Evolutionary conservation across 352 stramenopile species (phyloP).

Genomic region (Phytophthora pini): DNA sequence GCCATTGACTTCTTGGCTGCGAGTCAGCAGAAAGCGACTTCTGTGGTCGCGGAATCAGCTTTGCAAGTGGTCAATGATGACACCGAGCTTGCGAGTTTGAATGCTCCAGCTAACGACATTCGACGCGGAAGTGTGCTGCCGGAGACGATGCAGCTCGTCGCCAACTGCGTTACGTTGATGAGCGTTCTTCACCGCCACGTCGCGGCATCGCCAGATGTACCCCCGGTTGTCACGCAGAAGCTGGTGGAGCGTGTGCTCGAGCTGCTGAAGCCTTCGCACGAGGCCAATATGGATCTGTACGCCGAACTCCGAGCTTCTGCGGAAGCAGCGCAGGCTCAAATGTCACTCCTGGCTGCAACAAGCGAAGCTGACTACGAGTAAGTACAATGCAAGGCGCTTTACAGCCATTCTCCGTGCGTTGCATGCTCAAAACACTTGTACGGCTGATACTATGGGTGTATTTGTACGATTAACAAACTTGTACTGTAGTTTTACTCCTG

Average conservation of each 20-base stretch:
- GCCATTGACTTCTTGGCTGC: conserved; percentile 61
- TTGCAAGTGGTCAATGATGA: conserved; percentile 32
- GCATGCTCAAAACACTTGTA: neutral
- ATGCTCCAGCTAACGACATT: neutral
- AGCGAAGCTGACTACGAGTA: conserved; percentile 12
- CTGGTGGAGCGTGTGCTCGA: conserved; percentile 71
- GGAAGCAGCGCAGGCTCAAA: conserved; percentile 43
- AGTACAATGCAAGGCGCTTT: neutral
- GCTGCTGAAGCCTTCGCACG: conserved; percentile 55
- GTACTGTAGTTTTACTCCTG: conserved; percentile 32
- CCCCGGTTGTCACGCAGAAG: conserved; percentile 61
- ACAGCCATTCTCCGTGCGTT: too few relatives aligned
- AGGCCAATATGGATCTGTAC: conserved; percentile 73
- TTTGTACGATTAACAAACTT: conserved; percentile 29
- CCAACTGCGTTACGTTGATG: conserved; percentile 63
- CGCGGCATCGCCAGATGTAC: conserved; percentile 37
- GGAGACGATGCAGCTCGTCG: conserved; percentile 59
- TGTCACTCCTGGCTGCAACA: conserved; percentile 26
- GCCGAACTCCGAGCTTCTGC: conserved; percentile 47
- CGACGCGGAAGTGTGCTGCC: conserved; percentile 26
- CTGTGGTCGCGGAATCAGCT: conserved; percentile 31
- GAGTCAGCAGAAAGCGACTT: conserved; percentile 48
- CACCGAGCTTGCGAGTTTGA: conserved; percentile 9
- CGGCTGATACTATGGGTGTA: conserved; percentile 8
- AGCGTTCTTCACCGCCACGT: conserved; percentile 50